These are phyloP conservation scores for Venturia carpophila DNA, from an alignment of 2,329 filamentous ascomycete species.

Conservation along the genomic window DNA sequence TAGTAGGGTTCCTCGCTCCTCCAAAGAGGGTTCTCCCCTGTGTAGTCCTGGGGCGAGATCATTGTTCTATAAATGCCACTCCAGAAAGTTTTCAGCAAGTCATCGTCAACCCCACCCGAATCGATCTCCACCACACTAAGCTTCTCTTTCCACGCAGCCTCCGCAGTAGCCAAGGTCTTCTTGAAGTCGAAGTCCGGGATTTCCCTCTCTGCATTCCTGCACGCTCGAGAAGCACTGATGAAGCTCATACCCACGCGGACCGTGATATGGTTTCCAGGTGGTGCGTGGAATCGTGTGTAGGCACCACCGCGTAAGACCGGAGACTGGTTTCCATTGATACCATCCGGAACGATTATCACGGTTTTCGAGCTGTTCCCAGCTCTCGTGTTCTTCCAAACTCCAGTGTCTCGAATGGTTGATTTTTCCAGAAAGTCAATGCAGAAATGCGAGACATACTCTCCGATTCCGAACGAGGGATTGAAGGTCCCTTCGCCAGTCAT, in stretches of 20 bases:
- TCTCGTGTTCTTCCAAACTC: conserved; percentile 49
- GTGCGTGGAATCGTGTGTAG: conserved; percentile 31
- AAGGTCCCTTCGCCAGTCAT: conserved; percentile 54
- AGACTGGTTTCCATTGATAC: conserved; percentile 23
- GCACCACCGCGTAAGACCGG: conserved; percentile 34
- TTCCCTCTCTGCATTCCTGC: conserved; percentile 58
- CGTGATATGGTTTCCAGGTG: background rate
- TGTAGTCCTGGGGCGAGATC: conserved; percentile 42
- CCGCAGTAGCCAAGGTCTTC: conserved; percentile 37
- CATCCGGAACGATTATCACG: background rate
- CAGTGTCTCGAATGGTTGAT: conserved; percentile 46
- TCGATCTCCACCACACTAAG: conserved; percentile 33
- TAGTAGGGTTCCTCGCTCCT: conserved; percentile 37
- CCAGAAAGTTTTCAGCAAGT: conserved; percentile 37
- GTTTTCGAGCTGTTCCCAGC: conserved; percentile 3
- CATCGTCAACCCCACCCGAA: conserved; percentile 28
- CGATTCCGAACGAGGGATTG: conserved; percentile 53
- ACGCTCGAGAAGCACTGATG: conserved; percentile 58
- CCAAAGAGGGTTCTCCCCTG: conserved; percentile 42
- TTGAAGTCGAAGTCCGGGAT: conserved; percentile 62
- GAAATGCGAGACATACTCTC: conserved; percentile 50
- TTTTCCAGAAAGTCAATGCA: conserved; percentile 52
- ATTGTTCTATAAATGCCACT: conserved; percentile 38
- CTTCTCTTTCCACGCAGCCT: conserved; percentile 35
- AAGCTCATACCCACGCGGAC: conserved; percentile 60